Percentiles rank a stretch among this genome's conserved stretches.
phyloP scores from a whole-genome alignment of 2,329 filamentous ascomycete species.

The Colletotrichum trifolii region DNA sequence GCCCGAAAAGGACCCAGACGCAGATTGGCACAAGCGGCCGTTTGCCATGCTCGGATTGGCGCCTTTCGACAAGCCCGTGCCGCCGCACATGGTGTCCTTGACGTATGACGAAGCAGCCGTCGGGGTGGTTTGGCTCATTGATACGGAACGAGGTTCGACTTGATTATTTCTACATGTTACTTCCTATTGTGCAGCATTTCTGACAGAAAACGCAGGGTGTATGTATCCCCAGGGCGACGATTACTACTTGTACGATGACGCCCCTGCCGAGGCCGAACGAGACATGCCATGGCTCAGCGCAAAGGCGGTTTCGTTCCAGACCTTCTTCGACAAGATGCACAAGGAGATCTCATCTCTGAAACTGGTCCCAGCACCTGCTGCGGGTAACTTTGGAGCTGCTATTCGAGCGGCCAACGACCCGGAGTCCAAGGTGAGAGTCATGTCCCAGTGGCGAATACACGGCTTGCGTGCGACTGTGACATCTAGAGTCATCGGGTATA shows the following conservation, averaged over 20 bases:
- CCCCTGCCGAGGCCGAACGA: not conserved
- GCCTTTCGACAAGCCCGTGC: slow-evolving; percentile 18
- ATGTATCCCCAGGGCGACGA: slow-evolving; percentile 17
- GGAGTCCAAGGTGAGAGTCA: slow-evolving; percentile 18
- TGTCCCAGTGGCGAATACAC: too few species aligned
- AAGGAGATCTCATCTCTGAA: slow-evolving; percentile 11
- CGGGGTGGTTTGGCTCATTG: slow-evolving; percentile 18
- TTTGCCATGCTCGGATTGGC: slow-evolving; percentile 14
- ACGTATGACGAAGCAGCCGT: slow-evolving; percentile 15
- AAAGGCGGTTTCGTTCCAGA: slow-evolving; percentile 14
- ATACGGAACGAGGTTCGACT: slow-evolving; percentile 17
- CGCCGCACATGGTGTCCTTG: slow-evolving; percentile 16
- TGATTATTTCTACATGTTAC: not conserved
- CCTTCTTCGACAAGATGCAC: slow-evolving; percentile 13
- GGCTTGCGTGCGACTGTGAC: too few species aligned
- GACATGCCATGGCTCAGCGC: slow-evolving; percentile 17
- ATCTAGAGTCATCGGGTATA: too few species aligned
- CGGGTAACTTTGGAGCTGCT: slow-evolving; percentile 18
- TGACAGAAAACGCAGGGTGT: slow-evolving; percentile 14
- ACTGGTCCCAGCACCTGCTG: slow-evolving; percentile 15
- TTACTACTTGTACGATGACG: slow-evolving; percentile 8
- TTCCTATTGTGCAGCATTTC: not conserved
- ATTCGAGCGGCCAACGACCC: slow-evolving; percentile 2
- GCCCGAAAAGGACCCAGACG: slow-evolving; percentile 5
- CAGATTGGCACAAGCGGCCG: slow-evolving; percentile 11